Percentiles rank a stretch among this genome's conserved stretches.
Evolutionary conservation across 192 early-diverging fungal species (phyloP).

Genomic region (Coemansia sp.): DNA sequence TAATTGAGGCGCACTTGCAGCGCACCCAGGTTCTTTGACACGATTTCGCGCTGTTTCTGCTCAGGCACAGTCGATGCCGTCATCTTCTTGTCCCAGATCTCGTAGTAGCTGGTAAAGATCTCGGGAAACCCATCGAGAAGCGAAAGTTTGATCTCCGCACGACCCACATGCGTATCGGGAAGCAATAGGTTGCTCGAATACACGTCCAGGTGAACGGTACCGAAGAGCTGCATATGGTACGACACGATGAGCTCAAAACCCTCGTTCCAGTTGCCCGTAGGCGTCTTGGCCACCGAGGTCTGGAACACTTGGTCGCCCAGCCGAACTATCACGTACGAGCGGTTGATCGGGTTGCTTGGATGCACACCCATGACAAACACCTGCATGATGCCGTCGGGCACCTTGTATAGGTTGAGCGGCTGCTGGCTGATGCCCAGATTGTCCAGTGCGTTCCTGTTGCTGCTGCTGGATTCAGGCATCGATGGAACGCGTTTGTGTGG

Average conservation of each 20-base stretch:
- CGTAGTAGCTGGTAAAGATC: slow-evolving; percentile 72
- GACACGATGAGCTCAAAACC: slow-evolving; percentile 68
- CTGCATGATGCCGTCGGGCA: slow-evolving; percentile 56
- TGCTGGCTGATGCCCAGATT: slow-evolving; percentile 47
- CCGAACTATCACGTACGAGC: slow-evolving; percentile 64
- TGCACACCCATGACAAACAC: slow-evolving; percentile 62
- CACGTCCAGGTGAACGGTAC: slow-evolving; percentile 67
- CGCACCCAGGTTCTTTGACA: slow-evolving; percentile 69
- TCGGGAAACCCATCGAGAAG: slow-evolving; percentile 65
- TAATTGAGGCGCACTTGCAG: slow-evolving; percentile 68
- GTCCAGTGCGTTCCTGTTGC: slow-evolving; percentile 26
- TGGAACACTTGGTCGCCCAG: slow-evolving; percentile 68
- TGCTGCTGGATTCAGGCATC: slow-evolving; percentile 23
- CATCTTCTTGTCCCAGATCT: slow-evolving; percentile 73
- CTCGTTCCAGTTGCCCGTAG: slow-evolving; percentile 69
- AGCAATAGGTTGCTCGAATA: slow-evolving; percentile 64
- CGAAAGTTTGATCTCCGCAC: slow-evolving; percentile 65
- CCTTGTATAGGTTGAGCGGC: slow-evolving; percentile 54
- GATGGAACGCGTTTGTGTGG: slow-evolving; percentile 17
- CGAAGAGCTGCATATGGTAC: slow-evolving; percentile 75
- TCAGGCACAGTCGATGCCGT: slow-evolving; percentile 63
- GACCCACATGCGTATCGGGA: slow-evolving; percentile 65
- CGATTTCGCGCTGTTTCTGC: slow-evolving; percentile 51
- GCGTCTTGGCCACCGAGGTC: slow-evolving; percentile 58
- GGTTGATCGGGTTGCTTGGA: slow-evolving; percentile 59